A percentile compares a stretch with the other conserved stretches of the same genome.
These are phyloP conservation scores for Ogataea methanolica DNA, from an alignment of 805 yeast species.

Conservation along the genomic window DNA sequence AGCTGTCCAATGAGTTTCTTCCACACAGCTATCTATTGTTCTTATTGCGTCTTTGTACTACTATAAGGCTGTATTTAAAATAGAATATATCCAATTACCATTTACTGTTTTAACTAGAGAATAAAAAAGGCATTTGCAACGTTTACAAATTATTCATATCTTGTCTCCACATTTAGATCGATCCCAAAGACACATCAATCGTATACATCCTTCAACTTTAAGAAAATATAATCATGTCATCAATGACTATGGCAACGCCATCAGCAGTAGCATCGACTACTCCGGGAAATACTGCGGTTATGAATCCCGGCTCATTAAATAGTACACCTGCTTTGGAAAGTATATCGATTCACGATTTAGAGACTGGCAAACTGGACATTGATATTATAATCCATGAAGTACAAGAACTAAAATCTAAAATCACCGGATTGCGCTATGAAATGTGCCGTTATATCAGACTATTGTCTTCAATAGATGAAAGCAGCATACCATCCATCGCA, in stretches of 20 bases:
- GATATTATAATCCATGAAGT: constrained; percentile 33
- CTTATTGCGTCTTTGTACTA: too few relatives aligned
- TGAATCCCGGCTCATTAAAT: not conserved
- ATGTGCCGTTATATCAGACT: constrained; percentile 34
- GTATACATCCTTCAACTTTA: too few relatives aligned
- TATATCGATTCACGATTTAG: constrained; percentile 37
- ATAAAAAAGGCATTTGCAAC: too few relatives aligned
- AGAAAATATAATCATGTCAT: not conserved
- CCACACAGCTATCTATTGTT: too few relatives aligned
- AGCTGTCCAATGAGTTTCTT: too few relatives aligned
- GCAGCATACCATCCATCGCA: constrained; percentile 39
- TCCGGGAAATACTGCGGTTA: constrained; percentile 8
- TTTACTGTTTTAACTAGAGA: too few relatives aligned
- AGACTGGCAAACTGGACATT: constrained; percentile 33
- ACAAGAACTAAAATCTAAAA: constrained; percentile 27
- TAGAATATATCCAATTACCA: too few relatives aligned
- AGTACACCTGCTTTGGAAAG: constrained; percentile 13
- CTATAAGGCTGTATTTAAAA: too few relatives aligned
- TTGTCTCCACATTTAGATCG: too few relatives aligned
- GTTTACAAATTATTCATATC: too few relatives aligned
- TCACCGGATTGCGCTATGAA: constrained; percentile 33
- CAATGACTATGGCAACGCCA: constrained; percentile 7
- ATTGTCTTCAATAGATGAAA: constrained; percentile 39
- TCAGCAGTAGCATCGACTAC: constrained; percentile 5
- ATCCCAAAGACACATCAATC: too few relatives aligned